Evolutionary conservation across 352 stramenopile species (phyloP).

Genomic region (Thalassiosira delicatula): DNA sequence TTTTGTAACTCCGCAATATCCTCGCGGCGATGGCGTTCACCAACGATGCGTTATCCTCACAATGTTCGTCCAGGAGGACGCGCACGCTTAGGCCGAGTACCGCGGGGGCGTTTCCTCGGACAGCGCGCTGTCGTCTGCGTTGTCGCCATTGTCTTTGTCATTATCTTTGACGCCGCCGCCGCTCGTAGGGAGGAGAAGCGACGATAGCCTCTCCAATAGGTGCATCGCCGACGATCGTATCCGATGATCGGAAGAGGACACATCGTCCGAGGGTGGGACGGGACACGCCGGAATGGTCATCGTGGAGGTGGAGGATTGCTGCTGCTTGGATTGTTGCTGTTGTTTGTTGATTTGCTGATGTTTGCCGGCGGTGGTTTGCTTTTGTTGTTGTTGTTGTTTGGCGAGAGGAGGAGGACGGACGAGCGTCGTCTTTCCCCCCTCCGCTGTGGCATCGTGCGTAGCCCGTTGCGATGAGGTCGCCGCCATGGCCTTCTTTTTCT

Average conservation of each 20-base stretch:
- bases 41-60: constrained; percentile 96
- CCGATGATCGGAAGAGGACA: not conserved
- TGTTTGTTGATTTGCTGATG: not conserved
- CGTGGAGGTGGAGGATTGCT: not conserved
- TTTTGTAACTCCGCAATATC: constrained; percentile 33
- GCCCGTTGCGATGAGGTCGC: not conserved
- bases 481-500: constrained; percentile 36
- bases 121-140: constrained; percentile 91
- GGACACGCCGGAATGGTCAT: constrained; percentile 15
- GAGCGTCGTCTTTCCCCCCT: not conserved
- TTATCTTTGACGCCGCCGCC: too few species aligned
- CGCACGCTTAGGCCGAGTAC: constrained; percentile 92
- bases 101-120: constrained; percentile 90
- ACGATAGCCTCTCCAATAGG: constrained; percentile 19
- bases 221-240: constrained; percentile 12
- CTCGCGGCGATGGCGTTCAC: constrained; percentile 56
- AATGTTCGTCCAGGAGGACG: constrained; percentile 93
- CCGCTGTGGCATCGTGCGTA: not conserved
- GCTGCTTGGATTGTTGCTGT: not conserved
- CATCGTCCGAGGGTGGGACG: constrained; percentile 1
- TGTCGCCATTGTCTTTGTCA: too few species aligned
- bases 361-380: too few species aligned
- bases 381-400: too few species aligned
- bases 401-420: too few species aligned
- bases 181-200: not conserved